Percentiles rank a stretch among this genome's conserved stretches.
Evolutionary conservation across 352 stramenopile species (phyloP).

Genomic region (Blastocystis sp.): DNA sequence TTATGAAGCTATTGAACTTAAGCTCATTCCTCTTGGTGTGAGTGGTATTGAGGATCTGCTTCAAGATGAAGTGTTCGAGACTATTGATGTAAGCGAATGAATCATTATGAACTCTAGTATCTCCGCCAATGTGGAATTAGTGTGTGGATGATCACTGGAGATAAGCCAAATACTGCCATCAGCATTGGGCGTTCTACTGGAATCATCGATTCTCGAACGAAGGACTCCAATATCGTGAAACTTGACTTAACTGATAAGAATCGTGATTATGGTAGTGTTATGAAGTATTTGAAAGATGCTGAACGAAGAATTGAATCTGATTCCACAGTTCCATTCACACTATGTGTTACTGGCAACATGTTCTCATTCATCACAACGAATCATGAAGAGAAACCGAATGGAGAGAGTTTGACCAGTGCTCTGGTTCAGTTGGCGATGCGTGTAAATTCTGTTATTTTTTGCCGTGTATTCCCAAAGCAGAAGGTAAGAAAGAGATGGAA

Average conservation of each 20-base stretch:
- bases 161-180: constrained; percentile 81
- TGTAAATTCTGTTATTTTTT: constrained; percentile 79
- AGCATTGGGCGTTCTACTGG: constrained; percentile 69
- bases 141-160: constrained; percentile 81
- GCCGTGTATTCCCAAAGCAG: constrained; percentile 76
- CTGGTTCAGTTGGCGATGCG: constrained; percentile 74
- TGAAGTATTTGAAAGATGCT: not conserved
- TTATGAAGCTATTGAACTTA: constrained; percentile 71
- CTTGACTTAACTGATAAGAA: not conserved
- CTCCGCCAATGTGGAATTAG: constrained; percentile 75
- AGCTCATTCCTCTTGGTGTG: constrained; percentile 73
- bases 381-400: not conserved
- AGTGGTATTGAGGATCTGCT: constrained; percentile 79
- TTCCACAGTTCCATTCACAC: not conserved
- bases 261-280: not conserved
- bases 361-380: constrained; percentile 46
- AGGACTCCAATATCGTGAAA: not conserved
- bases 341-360: constrained; percentile 48
- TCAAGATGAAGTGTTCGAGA: constrained; percentile 74
- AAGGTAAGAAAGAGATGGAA: constrained; percentile 68
- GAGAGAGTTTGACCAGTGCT: constrained; percentile 33
- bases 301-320: not conserved
- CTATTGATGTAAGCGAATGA: constrained; percentile 71
- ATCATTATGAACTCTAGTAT: not conserved
- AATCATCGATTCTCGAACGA: constrained; percentile 29